Conservation (phyloP, 1,139 yeast species). For the Lipomyces yarrowii region DNA sequence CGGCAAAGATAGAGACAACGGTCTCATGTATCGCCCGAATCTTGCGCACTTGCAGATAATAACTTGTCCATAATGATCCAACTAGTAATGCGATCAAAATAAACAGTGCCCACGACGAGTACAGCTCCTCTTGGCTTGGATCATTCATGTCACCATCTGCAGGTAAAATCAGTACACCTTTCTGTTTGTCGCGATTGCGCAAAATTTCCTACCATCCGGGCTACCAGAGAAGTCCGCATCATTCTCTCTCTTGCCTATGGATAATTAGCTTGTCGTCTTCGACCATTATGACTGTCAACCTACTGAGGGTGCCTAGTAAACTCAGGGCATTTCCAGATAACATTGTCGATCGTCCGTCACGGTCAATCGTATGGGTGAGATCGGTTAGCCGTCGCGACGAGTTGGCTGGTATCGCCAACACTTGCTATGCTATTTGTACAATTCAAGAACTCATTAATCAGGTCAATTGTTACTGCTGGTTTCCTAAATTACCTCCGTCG, state of each 20-base stretch:
- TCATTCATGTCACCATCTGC: conserved; percentile 56
- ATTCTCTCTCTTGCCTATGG: conserved; percentile 20
- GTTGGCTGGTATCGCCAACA: neutral
- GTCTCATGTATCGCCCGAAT: conserved; percentile 97
- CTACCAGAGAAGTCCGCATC: conserved; percentile 28
- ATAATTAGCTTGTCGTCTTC: neutral
- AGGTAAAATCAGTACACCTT: neutral
- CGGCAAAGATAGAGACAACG: conserved; percentile 91
- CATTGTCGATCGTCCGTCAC: neutral
- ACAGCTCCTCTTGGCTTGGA: conserved; percentile 94
- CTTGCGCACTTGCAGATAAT: conserved; percentile 85
- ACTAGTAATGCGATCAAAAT: conserved; percentile 79
- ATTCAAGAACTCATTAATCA: neutral
- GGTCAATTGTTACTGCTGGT: neutral
- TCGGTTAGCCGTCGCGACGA: neutral
- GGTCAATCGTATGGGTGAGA: neutral
- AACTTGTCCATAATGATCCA: conserved; percentile 92
- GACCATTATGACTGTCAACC: neutral
- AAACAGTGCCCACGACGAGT: conserved; percentile 95
- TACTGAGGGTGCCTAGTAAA: neutral
- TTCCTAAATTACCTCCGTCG: neutral
- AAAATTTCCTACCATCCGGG: conserved; percentile 21
- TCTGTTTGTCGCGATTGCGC: neutral
- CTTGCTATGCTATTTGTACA: neutral
- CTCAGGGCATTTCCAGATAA: neutral